Percentiles rank a stretch among this genome's conserved stretches.
Conservation (phyloP, 192 early-diverging fungal species). For the Rhizophagus sp. region DNA sequence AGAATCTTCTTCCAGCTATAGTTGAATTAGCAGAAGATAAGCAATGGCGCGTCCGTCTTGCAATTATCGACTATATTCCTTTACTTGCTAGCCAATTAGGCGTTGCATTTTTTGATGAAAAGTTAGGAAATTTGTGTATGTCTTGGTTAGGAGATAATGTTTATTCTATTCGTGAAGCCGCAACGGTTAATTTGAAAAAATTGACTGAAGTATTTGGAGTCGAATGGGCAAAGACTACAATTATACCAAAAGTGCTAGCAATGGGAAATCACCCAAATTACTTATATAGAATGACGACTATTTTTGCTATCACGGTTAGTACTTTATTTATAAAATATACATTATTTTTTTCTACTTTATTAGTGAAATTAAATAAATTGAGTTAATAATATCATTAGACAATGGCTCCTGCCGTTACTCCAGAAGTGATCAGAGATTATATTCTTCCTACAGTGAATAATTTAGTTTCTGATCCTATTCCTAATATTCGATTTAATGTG, state of each 20-base stretch:
- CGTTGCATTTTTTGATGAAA: slow-evolving; percentile 96
- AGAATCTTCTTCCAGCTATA: slow-evolving; percentile 95
- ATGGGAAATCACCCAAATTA: slow-evolving; percentile 94
- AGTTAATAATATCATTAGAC: slow-evolving; percentile 49
- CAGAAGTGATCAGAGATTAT: slow-evolving; percentile 84
- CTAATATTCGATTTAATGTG: slow-evolving; percentile 99
- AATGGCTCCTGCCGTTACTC: slow-evolving; percentile 82
- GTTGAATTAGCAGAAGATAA: slow-evolving; percentile 99
- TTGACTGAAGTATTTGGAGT: slow-evolving; percentile 98
- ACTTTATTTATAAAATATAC: not conserved
- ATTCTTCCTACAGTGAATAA: slow-evolving; percentile 86
- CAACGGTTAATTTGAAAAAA: slow-evolving; percentile 90
- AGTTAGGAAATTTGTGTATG: slow-evolving; percentile 93
- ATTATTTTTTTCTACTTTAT: not conserved
- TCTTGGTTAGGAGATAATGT: slow-evolving; percentile 98
- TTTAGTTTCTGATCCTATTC: slow-evolving; percentile 91
- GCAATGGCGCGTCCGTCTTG: slow-evolving; percentile 98
- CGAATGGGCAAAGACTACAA: slow-evolving; percentile 93
- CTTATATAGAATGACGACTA: slow-evolving; percentile 96
- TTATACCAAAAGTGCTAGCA: slow-evolving; percentile 91
- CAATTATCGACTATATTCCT: slow-evolving; percentile 99
- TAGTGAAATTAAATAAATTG: not conserved
- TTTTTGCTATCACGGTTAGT: slow-evolving; percentile 91
- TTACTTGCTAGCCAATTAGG: slow-evolving; percentile 96
- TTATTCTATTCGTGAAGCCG: slow-evolving; percentile 97